These are phyloP conservation scores for Knufia petricola DNA, from an alignment of 2,329 filamentous ascomycete species.

Conservation along the genomic window DNA sequence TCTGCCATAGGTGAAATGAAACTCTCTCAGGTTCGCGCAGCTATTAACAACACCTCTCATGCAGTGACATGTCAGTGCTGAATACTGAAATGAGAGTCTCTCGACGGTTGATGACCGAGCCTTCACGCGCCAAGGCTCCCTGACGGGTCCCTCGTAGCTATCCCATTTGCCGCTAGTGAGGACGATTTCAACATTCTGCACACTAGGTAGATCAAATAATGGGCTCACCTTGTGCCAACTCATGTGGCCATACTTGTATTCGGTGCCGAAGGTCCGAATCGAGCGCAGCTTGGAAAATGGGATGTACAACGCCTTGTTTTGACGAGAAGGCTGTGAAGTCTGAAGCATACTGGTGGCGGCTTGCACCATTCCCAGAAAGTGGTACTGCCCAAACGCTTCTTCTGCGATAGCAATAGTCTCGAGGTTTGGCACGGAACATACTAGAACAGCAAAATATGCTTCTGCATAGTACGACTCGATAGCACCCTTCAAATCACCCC, in stretches of 20 bases:
- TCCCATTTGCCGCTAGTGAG: not conserved
- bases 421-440: slow-evolving; percentile 3
- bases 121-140: not conserved
- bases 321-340: not conserved
- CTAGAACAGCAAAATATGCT: not conserved
- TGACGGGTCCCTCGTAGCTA: not conserved
- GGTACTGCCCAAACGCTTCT: no score
- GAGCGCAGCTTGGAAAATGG: not conserved
- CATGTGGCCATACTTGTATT: not conserved
- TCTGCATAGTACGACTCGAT: not conserved
- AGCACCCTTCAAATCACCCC: not conserved
- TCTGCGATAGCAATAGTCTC: no score
- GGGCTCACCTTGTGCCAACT: not conserved
- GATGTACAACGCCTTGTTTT: not conserved
- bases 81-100: slow-evolving; percentile 4
- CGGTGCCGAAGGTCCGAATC: not conserved
- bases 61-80: not conserved
- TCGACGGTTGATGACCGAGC: not conserved
- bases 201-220: not conserved
- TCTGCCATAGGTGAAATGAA: slow-evolving; percentile 1
- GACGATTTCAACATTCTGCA: not conserved
- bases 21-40: slow-evolving; percentile 1
- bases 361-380: not conserved
- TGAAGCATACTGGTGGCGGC: not conserved
- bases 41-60: not conserved